Conservation (phyloP, 441 rosid species). For the Dalechampia spathulata region DNA sequence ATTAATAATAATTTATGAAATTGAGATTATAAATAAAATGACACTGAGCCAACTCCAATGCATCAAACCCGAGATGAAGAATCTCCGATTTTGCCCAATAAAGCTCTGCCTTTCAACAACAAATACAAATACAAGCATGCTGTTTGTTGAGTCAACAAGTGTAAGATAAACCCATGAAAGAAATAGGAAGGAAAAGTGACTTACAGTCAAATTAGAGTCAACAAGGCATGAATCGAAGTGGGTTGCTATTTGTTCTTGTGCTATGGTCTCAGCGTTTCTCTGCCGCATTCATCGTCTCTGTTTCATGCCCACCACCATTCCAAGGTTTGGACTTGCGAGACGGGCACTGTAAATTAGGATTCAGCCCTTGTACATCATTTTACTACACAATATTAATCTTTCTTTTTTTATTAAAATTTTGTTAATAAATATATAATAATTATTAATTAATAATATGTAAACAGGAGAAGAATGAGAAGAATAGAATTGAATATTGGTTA, state of each 20-base stretch:
- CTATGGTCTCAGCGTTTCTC: neutral
- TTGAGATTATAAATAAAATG: too few species aligned
- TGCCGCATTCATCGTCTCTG: neutral
- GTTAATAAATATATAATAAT: too few species aligned
- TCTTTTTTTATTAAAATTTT: too few species aligned
- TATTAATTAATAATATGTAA: too few species aligned
- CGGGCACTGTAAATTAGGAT: too few species aligned
- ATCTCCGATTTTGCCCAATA: neutral
- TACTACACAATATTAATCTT: neutral
- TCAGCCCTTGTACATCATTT: neutral
- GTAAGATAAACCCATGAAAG: neutral
- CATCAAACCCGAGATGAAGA: slow-evolving; percentile 27
- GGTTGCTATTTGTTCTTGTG: neutral
- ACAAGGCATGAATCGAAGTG: neutral
- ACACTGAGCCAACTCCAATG: slow-evolving; percentile 74
- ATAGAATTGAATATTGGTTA: too few species aligned
- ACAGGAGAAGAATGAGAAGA: too few species aligned
- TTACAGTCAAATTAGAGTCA: neutral
- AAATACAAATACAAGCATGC: neutral
- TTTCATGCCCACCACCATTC: neutral
- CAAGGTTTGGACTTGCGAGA: neutral
- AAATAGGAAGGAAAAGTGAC: neutral
- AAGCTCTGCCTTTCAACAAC: neutral
- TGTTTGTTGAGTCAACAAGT: neutral
- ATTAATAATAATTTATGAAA: too few species aligned